Evolutionary conservation across 208 protist genomes (phyloP), one percentile per base, ranked within the genome.

Genomic region (Crithidia bombi): DNA sequence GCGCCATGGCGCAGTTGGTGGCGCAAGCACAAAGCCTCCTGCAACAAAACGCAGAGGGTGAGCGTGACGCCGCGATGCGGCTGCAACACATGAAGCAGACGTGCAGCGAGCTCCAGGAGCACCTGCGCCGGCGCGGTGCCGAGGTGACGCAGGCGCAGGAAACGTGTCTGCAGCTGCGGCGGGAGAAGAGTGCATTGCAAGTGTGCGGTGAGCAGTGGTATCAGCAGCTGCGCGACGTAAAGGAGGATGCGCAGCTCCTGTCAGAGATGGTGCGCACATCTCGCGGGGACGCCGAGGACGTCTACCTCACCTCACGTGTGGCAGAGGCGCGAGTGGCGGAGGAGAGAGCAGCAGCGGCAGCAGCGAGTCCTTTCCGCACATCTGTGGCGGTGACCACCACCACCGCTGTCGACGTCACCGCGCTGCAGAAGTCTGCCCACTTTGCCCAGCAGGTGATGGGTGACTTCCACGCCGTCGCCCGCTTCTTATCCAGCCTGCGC

Each of bases 401-500:
- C 23, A 25, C 73, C 30, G 57, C 49, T 23, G 65, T 33, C 30
- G 67, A 70, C 25, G 35, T 69, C 21, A 32, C 61, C 21, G 44
- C 67, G 21, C 21, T 85, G 50, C 62, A 47, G 35, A 73, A 74
- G 65, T 38, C 58, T 12, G 69, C 67, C 33, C 49, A 55, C 7
- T 95, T 95, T 81, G 83, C 87, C 0, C 82, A 84, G 73, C 76
- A 82, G 47, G 81, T 91, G 14, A 76, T 90, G 78, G 50, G 73
- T n/a, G 85, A 95, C 75, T 82, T 86, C 52, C 65, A 84, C 54
- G 77, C 83, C 10, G 72, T 92, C 3, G 70, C 77, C 15, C 87
- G 83, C 62, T 93, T 92, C 69, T 58, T 92, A 19, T 62, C 74
- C 38, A 81, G 81, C 19, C 79, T 93, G 26, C 90, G 87, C n/a